Conservation (phyloP, 2,329 filamentous ascomycete species). For the Thermochaetoides dissita region DNA sequence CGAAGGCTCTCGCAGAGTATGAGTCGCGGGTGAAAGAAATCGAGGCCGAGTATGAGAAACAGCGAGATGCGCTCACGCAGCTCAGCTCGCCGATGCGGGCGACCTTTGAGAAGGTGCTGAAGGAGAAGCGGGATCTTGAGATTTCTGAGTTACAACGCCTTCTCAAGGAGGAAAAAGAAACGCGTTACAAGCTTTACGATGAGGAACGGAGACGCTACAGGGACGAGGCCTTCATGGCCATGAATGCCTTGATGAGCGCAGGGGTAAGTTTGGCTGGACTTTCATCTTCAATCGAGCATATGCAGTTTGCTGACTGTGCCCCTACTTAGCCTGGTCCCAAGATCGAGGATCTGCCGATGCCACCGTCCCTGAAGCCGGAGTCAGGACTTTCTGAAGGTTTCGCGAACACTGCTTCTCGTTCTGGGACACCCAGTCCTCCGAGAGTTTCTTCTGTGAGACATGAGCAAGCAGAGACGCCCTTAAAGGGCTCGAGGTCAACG, state of each 20-base stretch:
- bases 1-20: background rate
- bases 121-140: slow-evolving; percentile 1
- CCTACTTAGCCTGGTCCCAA: no score
- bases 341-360: no score
- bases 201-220: slow-evolving; percentile 1
- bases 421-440: no score
- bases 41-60: slow-evolving; percentile 1
- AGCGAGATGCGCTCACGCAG: background rate
- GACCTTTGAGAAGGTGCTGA: slow-evolving; percentile 1
- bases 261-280: background rate
- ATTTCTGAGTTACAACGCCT: background rate
- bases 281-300: no score
- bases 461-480: no score
- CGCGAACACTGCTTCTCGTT: no score
- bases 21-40: background rate
- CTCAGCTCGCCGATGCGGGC: background rate
- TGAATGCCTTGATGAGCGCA: slow-evolving; percentile 1
- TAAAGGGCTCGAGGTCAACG: no score
- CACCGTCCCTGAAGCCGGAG: no score
- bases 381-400: no score
- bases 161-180: background rate
- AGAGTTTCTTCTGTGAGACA: no score
- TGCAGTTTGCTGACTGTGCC: no score
- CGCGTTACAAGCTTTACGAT: slow-evolving; percentile 2
- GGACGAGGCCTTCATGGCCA: background rate